These are phyloP conservation scores for Eucommia ulmoides DNA, from an alignment of 257 asterid genomes.

Conservation along the genomic window DNA sequence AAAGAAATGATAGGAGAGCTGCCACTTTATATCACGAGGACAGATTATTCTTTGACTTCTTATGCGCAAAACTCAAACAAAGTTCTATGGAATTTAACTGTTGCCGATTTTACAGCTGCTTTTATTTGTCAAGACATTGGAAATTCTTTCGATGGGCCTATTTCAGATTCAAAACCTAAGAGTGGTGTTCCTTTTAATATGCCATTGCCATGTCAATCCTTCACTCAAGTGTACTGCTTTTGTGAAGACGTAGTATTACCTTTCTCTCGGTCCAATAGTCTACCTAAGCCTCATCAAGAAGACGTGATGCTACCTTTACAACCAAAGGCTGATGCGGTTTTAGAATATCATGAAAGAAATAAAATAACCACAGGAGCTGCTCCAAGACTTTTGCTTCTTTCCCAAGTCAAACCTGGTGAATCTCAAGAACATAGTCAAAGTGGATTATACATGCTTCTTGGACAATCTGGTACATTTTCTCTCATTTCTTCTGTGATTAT, in stretches of 20 bases:
- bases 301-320: slow-evolving; percentile 47
- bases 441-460: slow-evolving; percentile 5
- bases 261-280: slow-evolving; percentile 28
- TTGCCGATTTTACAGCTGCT: slow-evolving; percentile 88
- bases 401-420: slow-evolving; percentile 14
- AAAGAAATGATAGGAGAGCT: slow-evolving; percentile 26
- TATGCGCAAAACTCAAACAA: slow-evolving; percentile 69
- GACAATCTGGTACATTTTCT: background rate
- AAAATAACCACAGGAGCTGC: no score
- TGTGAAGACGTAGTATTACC: slow-evolving; percentile 35
- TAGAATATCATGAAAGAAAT: no score
- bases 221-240: slow-evolving; percentile 47
- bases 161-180: slow-evolving; percentile 28
- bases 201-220: slow-evolving; percentile 88
- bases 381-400: slow-evolving; percentile 24
- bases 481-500: background rate
- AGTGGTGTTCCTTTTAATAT: slow-evolving; percentile 42
- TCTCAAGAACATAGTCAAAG: slow-evolving; percentile 11
- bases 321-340: slow-evolving; percentile 48
- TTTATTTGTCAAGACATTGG: slow-evolving; percentile 60
- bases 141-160: slow-evolving; percentile 27
- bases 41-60: slow-evolving; percentile 71
- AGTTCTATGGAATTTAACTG: slow-evolving; percentile 79
- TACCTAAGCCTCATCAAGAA: slow-evolving; percentile 29
- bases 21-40: slow-evolving; percentile 77